phyloP scores from a whole-genome alignment of 2,329 filamentous ascomycete species.

The Exophiala sp. region DNA sequence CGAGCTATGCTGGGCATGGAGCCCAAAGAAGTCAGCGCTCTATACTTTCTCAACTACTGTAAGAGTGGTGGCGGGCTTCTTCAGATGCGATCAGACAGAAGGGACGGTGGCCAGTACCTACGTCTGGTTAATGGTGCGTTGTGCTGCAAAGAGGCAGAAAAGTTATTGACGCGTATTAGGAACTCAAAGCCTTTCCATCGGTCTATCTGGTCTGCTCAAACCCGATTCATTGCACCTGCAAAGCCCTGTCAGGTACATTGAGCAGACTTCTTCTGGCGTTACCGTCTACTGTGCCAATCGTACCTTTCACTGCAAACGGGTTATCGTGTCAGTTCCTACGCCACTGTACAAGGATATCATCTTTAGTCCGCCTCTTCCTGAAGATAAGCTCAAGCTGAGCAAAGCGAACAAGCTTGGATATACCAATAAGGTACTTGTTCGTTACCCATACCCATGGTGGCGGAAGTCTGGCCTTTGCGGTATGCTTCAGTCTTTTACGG shows the following conservation, averaged over 20 bases:
- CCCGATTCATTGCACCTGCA: constrained; percentile 29
- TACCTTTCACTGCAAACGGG: constrained; percentile 37
- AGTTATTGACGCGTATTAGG: constrained; percentile 31
- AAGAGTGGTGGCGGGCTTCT: constrained; percentile 48
- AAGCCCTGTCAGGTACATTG: constrained; percentile 33
- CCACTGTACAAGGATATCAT: constrained; percentile 43
- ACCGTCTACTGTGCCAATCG: constrained; percentile 14
- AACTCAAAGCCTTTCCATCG: constrained; percentile 40
- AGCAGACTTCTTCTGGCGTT: constrained; percentile 29
- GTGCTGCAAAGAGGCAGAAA: background rate
- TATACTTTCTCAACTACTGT: constrained; percentile 54
- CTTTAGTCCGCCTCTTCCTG: constrained; percentile 46
- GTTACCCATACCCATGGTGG: constrained; percentile 45
- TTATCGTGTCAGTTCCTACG: constrained; percentile 48
- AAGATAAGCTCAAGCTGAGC: constrained; percentile 35
- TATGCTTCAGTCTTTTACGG: constrained; percentile 41
- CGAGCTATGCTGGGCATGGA: constrained; percentile 49
- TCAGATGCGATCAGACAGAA: constrained; percentile 49
- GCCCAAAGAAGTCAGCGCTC: constrained; percentile 45
- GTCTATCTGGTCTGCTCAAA: constrained; percentile 36
- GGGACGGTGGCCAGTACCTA: constrained; percentile 50
- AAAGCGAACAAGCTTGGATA: constrained; percentile 41
- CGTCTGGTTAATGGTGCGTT: constrained; percentile 27
- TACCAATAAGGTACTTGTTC: constrained; percentile 48
- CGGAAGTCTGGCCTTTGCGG: constrained; percentile 33